Evolutionary conservation across 2,329 filamentous ascomycete species (phyloP), one percentile per base, ranked within the genome.

Genomic region (Arthroderma uncinatum): DNA sequence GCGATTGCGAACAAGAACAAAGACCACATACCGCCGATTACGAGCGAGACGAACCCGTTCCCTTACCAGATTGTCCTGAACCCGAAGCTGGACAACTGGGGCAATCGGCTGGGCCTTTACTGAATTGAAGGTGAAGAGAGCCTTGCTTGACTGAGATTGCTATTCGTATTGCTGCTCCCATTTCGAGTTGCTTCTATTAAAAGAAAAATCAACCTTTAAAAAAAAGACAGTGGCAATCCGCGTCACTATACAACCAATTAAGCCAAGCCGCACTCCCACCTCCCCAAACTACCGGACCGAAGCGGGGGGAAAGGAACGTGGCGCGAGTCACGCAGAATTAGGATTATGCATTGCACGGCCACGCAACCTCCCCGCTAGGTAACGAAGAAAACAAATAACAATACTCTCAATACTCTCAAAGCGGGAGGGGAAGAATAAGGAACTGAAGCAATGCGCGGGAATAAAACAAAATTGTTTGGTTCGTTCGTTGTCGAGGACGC

Each of bases 11-110:
- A 95, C 73, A 77, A 82, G 54, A 87, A 96, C 72, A 95, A 94
- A 70, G 89, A 94, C 67, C 93, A 97, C 71, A 97, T 98, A 63
- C 93, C 93, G 1, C 93, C 92, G 54, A 97, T 97, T 65, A 93
- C 90, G 21, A 90, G 85, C 68, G 89, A 92, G 61, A 78, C 87
- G 52, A 97, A 97, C 70, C 92, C 93, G 0, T 98, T 97, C 67
- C 92, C 92, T 0, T 97, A 95, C 73, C 86, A 91, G 71, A 95
- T 97, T 68, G 81, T 86, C 60, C 83, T 97, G 59, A 93, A 95
- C 68, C 89, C 89, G 58, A 89, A 89, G 66, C 80, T 84, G 59
- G 84, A 87, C 61, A 81, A 85, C 54, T 92, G 89, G 89, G 83
- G 87, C 53, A 82, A 85, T 57, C 80, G 87, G 39, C 89, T 92